Conservation (phyloP, 2,329 filamentous ascomycete genomes). For the Phaeophleospora eucalypticola region DNA sequence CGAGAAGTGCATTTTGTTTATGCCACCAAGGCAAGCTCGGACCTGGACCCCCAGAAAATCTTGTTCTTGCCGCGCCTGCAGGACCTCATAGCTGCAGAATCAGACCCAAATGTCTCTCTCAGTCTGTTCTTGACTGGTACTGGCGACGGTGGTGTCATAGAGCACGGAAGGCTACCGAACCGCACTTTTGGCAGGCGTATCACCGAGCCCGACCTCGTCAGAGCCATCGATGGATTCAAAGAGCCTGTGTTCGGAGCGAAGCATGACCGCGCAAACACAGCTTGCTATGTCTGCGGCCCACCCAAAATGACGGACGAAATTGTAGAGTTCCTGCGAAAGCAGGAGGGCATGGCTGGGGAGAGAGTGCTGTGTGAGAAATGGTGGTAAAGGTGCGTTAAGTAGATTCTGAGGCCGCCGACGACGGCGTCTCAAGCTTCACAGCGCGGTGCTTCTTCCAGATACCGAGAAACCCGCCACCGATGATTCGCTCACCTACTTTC, state of each 20-base stretch:
- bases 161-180: constrained; percentile 29
- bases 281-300: constrained; percentile 49
- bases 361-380: constrained; percentile 49
- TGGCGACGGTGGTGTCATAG: constrained; percentile 23
- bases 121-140: constrained; percentile 31
- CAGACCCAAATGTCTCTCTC: constrained; percentile 25
- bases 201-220: constrained; percentile 34
- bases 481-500: constrained; percentile 37
- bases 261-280: constrained; percentile 34
- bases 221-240: constrained; percentile 34
- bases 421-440: constrained; percentile 1
- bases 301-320: constrained; percentile 47
- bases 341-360: constrained; percentile 37
- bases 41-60: constrained; percentile 35
- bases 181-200: constrained; percentile 31
- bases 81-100: constrained; percentile 24
- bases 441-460: constrained; percentile 35
- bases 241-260: constrained; percentile 24
- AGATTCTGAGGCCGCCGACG: background rate
- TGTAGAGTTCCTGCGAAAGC: constrained; percentile 37
- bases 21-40: constrained; percentile 45
- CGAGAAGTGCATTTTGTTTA: constrained; percentile 60
- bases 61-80: constrained; percentile 47
- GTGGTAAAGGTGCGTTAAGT: constrained; percentile 36
- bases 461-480: constrained; percentile 38